Percentiles rank a stretch among this genome's conserved stretches.
Conservation (phyloP, 495 filamentous ascomycete species). For the Aspergillus conjunctus region DNA sequence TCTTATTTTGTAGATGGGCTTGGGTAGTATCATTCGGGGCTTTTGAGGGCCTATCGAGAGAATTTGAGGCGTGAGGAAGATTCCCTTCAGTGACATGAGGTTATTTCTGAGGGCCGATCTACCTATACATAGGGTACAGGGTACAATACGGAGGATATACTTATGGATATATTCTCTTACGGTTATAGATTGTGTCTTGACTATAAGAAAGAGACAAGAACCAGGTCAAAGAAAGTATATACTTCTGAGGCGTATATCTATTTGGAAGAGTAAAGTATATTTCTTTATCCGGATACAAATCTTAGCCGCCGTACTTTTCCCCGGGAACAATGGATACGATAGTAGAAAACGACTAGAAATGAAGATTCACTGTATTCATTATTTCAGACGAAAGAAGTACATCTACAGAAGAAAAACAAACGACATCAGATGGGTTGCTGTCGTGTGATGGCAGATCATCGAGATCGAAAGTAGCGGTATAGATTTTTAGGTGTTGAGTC, state of each 20-base stretch:
- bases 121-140: too few species aligned
- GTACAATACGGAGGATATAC: too few species aligned
- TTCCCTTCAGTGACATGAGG: too few species aligned
- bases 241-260: neutral
- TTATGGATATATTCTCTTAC: too few species aligned
- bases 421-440: neutral
- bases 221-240: neutral
- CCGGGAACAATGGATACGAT: neutral
- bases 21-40: neutral
- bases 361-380: conserved; percentile 5
- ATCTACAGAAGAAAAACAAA: conserved; percentile 8
- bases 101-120: too few species aligned
- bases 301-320: conserved; percentile 9
- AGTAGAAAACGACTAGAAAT: conserved; percentile 14
- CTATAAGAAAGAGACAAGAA: too few species aligned
- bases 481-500: conserved; percentile 10
- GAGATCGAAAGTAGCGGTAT: conserved; percentile 18
- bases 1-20: neutral
- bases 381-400: conserved; percentile 5
- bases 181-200: too few species aligned
- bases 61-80: neutral
- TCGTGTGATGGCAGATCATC: conserved; percentile 13
- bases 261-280: too few species aligned
- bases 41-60: neutral
- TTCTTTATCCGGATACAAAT: neutral